Percentiles rank a stretch among this genome's conserved stretches.
Evolutionary conservation across 345 rosid genomes (phyloP).

Genomic region (Acer negundo): DNA sequence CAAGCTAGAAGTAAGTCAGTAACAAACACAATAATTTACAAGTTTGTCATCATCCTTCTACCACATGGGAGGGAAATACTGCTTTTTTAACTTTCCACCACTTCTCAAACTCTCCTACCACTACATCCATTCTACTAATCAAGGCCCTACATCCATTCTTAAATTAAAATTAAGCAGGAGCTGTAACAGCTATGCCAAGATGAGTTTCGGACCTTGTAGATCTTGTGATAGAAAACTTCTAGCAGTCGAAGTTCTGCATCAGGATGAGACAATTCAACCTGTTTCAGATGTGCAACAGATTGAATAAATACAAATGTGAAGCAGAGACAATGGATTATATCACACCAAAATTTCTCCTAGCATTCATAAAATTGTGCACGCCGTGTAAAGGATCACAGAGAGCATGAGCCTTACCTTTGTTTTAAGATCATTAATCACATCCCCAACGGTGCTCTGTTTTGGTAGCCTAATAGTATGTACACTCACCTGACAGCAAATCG

Average conservation of each 20-base stretch:
- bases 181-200: conserved; percentile 2
- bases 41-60: not conserved
- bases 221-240: conserved; percentile 92
- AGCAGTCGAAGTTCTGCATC: conserved; percentile 90
- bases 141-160: not conserved
- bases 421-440: conserved; percentile 86
- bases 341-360: not conserved
- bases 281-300: conserved; percentile 29
- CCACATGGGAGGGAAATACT: not conserved
- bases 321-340: conserved; percentile 1
- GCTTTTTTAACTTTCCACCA: not conserved
- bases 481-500: conserved; percentile 56
- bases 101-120: not conserved
- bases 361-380: conserved; percentile 18
- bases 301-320: conserved; percentile 14
- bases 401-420: conserved; percentile 56
- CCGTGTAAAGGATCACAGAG: not conserved
- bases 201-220: conserved; percentile 66
- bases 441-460: conserved; percentile 89
- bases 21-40: not conserved
- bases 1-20: not conserved
- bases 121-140: not conserved
- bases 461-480: conserved; percentile 89
- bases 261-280: conserved; percentile 93
- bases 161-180: not conserved